Conservation (phyloP, 495 filamentous ascomycete genomes). For the Penicillium longicatenatum region DNA sequence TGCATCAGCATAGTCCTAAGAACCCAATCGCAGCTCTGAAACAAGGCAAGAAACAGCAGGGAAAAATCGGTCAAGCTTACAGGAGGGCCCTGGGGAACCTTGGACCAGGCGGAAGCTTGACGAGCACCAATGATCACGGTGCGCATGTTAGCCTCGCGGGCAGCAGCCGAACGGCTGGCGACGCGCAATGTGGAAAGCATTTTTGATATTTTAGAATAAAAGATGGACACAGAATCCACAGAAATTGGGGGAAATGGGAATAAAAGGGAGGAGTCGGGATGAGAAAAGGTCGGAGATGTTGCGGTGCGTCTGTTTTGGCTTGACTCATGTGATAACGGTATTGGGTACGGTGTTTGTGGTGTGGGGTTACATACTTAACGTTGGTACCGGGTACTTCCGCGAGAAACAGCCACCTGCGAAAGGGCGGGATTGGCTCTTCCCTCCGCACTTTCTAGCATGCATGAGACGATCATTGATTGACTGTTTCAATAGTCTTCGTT, state of each 20-base stretch:
- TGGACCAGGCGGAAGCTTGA: conserved; percentile 81
- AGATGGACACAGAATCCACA: conserved; percentile 8
- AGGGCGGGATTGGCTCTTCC: conserved; percentile 24
- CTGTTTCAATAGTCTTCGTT: neutral
- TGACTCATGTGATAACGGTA: conserved; percentile 43
- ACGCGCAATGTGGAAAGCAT: conserved; percentile 62
- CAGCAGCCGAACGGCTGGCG: conserved; percentile 55
- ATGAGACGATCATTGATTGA: neutral
- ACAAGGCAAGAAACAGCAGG: neutral
- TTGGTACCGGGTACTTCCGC: conserved; percentile 23
- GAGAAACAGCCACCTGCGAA: conserved; percentile 10
- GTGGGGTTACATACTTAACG: conserved; percentile 2
- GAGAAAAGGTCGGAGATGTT: conserved; percentile 40
- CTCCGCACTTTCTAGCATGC: conserved; percentile 6
- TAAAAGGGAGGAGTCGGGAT: conserved; percentile 26
- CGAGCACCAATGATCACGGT: conserved; percentile 54
- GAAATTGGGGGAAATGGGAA: conserved; percentile 19
- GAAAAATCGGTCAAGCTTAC: conserved; percentile 56
- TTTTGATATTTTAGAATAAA: conserved; percentile 13
- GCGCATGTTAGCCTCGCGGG: conserved; percentile 49
- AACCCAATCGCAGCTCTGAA: conserved; percentile 5
- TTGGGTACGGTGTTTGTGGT: conserved; percentile 24
- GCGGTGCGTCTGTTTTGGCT: conserved; percentile 31
- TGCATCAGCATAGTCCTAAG: conserved; percentile 32
- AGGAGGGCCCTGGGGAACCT: conserved; percentile 89